These are phyloP conservation scores for Globisporangium polare DNA, from an alignment of 352 stramenopile species.

Conservation along the genomic window DNA sequence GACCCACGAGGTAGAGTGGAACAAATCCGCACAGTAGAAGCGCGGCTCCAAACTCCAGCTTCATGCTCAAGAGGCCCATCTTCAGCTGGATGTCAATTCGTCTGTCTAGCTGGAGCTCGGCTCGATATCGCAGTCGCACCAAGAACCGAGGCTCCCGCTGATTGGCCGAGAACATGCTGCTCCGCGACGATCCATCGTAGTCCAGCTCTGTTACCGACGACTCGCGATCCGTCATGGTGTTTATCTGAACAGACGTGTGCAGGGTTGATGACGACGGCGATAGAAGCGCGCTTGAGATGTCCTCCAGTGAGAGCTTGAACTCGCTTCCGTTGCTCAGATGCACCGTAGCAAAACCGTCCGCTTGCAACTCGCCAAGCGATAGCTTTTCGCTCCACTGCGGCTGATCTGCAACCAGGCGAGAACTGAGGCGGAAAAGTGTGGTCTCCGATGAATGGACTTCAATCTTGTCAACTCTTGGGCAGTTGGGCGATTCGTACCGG, in stretches of 20 bases:
- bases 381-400: conserved; percentile 34
- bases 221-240: not conserved
- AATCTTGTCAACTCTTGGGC: conserved; percentile 24
- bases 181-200: not conserved
- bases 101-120: conserved; percentile 27
- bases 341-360: conserved; percentile 17
- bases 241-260: not conserved
- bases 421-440: not conserved
- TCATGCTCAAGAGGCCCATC: conserved; percentile 2
- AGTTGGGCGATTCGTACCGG: conserved; percentile 29
- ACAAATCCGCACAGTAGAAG: conserved; percentile 5
- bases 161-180: not conserved
- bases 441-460: conserved; percentile 6
- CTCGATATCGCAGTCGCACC: conserved; percentile 26
- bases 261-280: conserved; percentile 13
- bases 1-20: conserved; percentile 2
- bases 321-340: conserved; percentile 23
- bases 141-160: conserved; percentile 19
- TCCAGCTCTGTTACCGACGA: not conserved
- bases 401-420: not conserved
- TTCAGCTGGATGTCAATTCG: conserved; percentile 22
- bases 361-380: conserved; percentile 21
- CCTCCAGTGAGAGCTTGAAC: conserved; percentile 32
- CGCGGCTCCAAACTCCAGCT: conserved; percentile 13
- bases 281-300: conserved; percentile 26